Evolutionary conservation across 768 basidiomycete genomes (phyloP).

Genomic region (Mycena chlorophos): DNA sequence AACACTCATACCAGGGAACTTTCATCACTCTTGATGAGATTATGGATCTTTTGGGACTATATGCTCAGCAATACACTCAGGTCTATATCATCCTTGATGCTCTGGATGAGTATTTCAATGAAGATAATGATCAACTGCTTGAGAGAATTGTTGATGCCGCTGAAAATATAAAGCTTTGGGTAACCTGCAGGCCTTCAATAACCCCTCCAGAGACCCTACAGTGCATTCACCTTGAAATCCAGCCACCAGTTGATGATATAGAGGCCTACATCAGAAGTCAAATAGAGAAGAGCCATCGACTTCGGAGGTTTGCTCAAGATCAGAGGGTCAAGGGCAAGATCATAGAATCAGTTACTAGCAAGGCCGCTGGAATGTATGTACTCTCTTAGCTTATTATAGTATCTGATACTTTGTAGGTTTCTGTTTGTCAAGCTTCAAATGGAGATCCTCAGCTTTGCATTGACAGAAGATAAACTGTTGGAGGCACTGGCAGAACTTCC

Average conservation of each 20-base stretch:
- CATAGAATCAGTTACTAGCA: neutral
- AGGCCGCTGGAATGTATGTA: constrained; percentile 1
- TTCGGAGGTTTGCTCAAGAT: too few relatives aligned
- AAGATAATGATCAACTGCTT: neutral
- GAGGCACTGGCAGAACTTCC: neutral
- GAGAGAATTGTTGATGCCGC: neutral
- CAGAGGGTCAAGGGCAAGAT: too few relatives aligned
- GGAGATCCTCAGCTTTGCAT: neutral
- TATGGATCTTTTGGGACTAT: neutral
- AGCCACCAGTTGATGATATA: too few relatives aligned
- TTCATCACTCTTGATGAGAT: neutral
- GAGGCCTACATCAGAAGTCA: too few relatives aligned
- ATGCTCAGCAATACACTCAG: neutral
- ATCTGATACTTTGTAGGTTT: neutral
- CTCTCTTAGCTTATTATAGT: neutral
- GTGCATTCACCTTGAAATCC: too few relatives aligned
- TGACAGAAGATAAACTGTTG: neutral
- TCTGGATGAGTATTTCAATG: constrained; percentile 10
- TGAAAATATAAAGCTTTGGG: neutral
- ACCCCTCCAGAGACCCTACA: too few relatives aligned
- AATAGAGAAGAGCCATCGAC: too few relatives aligned
- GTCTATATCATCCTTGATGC: constrained; percentile 9
- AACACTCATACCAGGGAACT: neutral
- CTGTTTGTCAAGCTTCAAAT: constrained; percentile 6
- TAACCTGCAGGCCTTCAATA: constrained; percentile 10